Conservation (phyloP, 106 monocot species). For the Iris macrosiphon region DNA sequence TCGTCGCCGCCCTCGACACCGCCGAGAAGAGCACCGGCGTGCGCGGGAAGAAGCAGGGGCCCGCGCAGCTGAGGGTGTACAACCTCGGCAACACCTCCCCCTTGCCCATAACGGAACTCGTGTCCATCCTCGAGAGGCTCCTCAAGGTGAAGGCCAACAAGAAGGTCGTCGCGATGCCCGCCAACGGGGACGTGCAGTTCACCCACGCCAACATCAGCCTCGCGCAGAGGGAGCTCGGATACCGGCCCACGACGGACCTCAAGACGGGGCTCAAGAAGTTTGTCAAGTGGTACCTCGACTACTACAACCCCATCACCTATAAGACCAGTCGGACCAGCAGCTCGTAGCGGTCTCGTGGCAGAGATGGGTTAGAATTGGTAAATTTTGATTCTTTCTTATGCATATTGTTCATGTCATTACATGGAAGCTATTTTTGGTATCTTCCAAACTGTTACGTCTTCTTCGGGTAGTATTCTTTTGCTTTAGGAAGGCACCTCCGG, state of each 20-base stretch:
- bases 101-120: constrained; percentile 11
- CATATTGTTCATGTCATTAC: too few relatives aligned
- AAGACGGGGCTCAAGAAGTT: constrained; percentile 21
- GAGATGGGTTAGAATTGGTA: constrained; percentile 9
- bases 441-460: too few relatives aligned
- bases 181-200: constrained; percentile 19
- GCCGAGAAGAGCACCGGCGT: constrained; percentile 22
- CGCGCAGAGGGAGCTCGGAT: constrained; percentile 12
- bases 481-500: too few relatives aligned
- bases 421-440: too few relatives aligned
- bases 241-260: constrained; percentile 9
- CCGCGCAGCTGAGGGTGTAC: constrained; percentile 16
- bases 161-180: constrained; percentile 18
- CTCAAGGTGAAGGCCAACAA: constrained; percentile 19
- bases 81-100: constrained; percentile 22
- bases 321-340: constrained; percentile 4
- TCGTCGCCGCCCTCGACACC: constrained; percentile 13
- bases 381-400: constrained; percentile 1
- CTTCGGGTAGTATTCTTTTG: too few relatives aligned
- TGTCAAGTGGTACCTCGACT: constrained; percentile 18
- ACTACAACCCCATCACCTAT: neutral
- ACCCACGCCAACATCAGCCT: constrained; percentile 21
- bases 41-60: constrained; percentile 15
- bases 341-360: constrained; percentile 14
- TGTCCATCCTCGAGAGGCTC: constrained; percentile 14